Evolutionary conservation across 2,329 filamentous ascomycete species (phyloP).

Genomic region (Truncatella angustata): DNA sequence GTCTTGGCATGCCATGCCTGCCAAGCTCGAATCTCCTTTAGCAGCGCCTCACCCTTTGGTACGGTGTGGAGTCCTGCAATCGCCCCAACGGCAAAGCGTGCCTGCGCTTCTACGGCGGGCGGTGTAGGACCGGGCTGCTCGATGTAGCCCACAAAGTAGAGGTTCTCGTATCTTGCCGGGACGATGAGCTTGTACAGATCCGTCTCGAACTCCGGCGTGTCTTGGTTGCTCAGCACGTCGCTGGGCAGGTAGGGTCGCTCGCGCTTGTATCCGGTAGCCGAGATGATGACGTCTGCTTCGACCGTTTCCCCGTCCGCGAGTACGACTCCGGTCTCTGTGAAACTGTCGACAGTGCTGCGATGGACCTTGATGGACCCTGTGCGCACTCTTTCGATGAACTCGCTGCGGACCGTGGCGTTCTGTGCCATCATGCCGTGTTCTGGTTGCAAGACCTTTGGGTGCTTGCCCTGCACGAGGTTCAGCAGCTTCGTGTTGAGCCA

Average conservation of each 20-base stretch:
- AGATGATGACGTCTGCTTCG: conserved; percentile 19
- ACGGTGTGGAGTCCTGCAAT: conserved; percentile 23
- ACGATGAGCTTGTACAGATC: conserved; percentile 32
- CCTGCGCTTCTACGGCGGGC: conserved; percentile 32
- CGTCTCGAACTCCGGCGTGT: conserved; percentile 20
- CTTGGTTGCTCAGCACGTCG: conserved; percentile 19
- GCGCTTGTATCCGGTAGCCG: conserved; percentile 12
- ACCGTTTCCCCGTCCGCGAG: conserved; percentile 27
- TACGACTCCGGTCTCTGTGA: conserved; percentile 26
- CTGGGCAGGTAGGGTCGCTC: conserved; percentile 24
- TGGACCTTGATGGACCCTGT: conserved; percentile 30
- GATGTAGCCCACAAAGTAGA: conserved; percentile 32
- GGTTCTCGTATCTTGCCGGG: conserved; percentile 26
- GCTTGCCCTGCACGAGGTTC: conserved; percentile 27
- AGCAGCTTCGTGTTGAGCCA: conserved; percentile 30
- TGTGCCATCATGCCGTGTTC: conserved; percentile 32
- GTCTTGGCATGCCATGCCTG: conserved; percentile 23
- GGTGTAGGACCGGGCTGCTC: conserved; percentile 30
- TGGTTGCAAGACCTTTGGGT: conserved; percentile 29
- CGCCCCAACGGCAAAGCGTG: conserved; percentile 30
- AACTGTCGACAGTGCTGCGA: conserved; percentile 26
- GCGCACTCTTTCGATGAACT: conserved; percentile 32
- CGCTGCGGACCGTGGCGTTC: conserved; percentile 30
- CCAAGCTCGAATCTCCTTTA: conserved; percentile 21
- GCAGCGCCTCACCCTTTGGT: conserved; percentile 25